A percentile compares a stretch with the other conserved stretches of the same genome.
These are phyloP conservation scores for Gautieria morchelliformis DNA, from an alignment of 768 basidiomycete species.

Conservation along the genomic window DNA sequence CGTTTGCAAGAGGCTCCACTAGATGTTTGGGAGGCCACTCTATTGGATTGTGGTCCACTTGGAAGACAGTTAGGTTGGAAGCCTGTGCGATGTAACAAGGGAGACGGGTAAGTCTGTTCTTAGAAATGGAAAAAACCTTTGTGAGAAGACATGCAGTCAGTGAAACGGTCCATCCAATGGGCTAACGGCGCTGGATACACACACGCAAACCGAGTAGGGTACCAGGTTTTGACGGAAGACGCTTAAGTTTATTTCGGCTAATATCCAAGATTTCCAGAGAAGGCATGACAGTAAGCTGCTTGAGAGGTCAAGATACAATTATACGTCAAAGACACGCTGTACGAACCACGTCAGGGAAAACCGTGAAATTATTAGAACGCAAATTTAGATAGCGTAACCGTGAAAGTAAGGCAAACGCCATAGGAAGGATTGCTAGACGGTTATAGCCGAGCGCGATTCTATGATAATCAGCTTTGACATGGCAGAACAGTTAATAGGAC, in stretches of 20 bases:
- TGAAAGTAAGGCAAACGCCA: constrained; percentile 61
- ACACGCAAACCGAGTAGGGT: constrained; percentile 69
- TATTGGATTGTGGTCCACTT: constrained; percentile 84
- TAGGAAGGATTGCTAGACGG: constrained; percentile 66
- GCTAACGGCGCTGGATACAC: constrained; percentile 14
- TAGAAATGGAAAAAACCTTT: constrained; percentile 78
- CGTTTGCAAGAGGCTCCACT: constrained; percentile 33
- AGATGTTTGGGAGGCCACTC: constrained; percentile 79
- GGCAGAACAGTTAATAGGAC: constrained; percentile 14
- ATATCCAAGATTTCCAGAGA: constrained; percentile 92
- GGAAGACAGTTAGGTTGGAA: constrained; percentile 62
- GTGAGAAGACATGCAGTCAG: constrained; percentile 8
- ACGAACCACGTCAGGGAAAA: constrained; percentile 83
- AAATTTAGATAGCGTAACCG: constrained; percentile 80
- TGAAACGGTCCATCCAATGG: neutral
- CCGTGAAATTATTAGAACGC: constrained; percentile 71
- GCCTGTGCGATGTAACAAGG: constrained; percentile 76
- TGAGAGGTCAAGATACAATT: neutral
- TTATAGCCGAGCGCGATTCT: constrained; percentile 88
- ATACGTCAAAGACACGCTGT: constrained; percentile 2
- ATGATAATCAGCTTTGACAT: neutral
- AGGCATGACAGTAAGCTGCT: constrained; percentile 66
- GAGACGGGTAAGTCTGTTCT: constrained; percentile 73
- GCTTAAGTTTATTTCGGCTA: constrained; percentile 82
- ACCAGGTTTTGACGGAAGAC: constrained; percentile 72